These are phyloP conservation scores for Penicillium sp. DNA, from an alignment of 2,329 filamentous ascomycete species.

Conservation along the genomic window DNA sequence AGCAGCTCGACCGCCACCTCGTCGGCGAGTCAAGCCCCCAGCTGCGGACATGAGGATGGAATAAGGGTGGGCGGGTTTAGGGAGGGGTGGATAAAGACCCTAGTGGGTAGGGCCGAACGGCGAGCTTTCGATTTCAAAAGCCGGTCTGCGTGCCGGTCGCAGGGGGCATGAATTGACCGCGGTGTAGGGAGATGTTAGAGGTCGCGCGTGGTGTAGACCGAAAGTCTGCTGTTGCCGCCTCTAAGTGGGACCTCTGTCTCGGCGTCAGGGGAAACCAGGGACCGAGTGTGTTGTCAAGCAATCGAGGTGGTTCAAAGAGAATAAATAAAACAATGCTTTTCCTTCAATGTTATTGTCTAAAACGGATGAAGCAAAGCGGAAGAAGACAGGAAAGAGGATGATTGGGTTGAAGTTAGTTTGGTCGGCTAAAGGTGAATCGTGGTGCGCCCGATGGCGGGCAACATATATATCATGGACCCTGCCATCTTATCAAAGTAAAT, in stretches of 20 bases:
- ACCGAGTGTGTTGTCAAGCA: slow-evolving; percentile 17
- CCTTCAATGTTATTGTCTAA: background rate
- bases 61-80: slow-evolving; percentile 14
- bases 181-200: slow-evolving; percentile 21
- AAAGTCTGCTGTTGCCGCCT: slow-evolving; percentile 22
- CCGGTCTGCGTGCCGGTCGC: slow-evolving; percentile 24
- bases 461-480: background rate
- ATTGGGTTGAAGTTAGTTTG: slow-evolving; percentile 16
- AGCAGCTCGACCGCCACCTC: slow-evolving; percentile 62
- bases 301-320: background rate
- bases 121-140: slow-evolving; percentile 6
- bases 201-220: slow-evolving; percentile 20
- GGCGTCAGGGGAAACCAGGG: slow-evolving; percentile 28
- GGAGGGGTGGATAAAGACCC: slow-evolving; percentile 10
- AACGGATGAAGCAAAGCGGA: slow-evolving; percentile 1
- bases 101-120: slow-evolving; percentile 5
- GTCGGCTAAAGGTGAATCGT: slow-evolving; percentile 13
- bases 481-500: background rate
- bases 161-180: slow-evolving; percentile 24
- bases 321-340: background rate
- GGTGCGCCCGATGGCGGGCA: slow-evolving; percentile 7
- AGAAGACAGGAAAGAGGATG: slow-evolving; percentile 2
- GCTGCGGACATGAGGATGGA: slow-evolving; percentile 59
- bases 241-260: slow-evolving; percentile 24
- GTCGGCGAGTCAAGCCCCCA: slow-evolving; percentile 71